A percentile compares a stretch with the other conserved stretches of the same genome.
Evolutionary conservation across 345 rosid genomes (phyloP).

Genomic region (Citrus australasica): DNA sequence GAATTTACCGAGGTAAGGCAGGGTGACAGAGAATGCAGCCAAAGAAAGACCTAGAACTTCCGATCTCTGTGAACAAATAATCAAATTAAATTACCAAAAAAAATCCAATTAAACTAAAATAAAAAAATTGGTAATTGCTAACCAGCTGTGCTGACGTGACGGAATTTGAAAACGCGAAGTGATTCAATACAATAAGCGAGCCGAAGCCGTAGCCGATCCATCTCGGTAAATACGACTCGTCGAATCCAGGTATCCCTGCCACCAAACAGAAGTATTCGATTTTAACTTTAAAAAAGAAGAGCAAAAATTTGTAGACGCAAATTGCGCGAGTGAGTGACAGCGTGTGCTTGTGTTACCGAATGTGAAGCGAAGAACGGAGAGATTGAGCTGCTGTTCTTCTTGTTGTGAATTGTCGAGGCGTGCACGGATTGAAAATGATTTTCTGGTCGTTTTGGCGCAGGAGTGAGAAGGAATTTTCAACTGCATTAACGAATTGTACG

Average conservation of each 20-base stretch:
- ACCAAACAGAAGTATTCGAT: not conserved
- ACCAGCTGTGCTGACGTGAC: slow-evolving; percentile 55
- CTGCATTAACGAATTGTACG: slow-evolving; percentile 22
- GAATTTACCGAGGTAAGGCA: slow-evolving; percentile 74
- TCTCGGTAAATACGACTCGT: slow-evolving; percentile 89
- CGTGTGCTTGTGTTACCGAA: slow-evolving; percentile 34
- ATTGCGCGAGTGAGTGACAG: not conserved
- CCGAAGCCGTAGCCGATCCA: slow-evolving; percentile 96
- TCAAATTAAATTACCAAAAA: not conserved
- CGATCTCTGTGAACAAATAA: slow-evolving; percentile 44
- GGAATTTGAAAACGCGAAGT: slow-evolving; percentile 44
- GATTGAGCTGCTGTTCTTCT: slow-evolving; percentile 54
- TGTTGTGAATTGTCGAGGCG: slow-evolving; percentile 35
- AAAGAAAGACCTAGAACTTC: slow-evolving; percentile 68
- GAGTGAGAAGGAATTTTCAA: slow-evolving; percentile 14
- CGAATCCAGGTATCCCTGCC: slow-evolving; percentile 78
- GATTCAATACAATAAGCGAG: slow-evolving; percentile 62
- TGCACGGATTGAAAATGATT: slow-evolving; percentile 26
- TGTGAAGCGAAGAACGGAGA: slow-evolving; percentile 92
- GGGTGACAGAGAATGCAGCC: slow-evolving; percentile 62
- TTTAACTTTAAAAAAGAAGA: too few relatives aligned
- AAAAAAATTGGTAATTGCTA: not conserved
- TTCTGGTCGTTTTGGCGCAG: slow-evolving; percentile 26
- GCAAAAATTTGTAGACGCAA: not conserved
- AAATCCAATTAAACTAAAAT: not conserved